Conservation (phyloP, 2,329 filamentous ascomycete genomes). For the Zasmidium cellare region DNA sequence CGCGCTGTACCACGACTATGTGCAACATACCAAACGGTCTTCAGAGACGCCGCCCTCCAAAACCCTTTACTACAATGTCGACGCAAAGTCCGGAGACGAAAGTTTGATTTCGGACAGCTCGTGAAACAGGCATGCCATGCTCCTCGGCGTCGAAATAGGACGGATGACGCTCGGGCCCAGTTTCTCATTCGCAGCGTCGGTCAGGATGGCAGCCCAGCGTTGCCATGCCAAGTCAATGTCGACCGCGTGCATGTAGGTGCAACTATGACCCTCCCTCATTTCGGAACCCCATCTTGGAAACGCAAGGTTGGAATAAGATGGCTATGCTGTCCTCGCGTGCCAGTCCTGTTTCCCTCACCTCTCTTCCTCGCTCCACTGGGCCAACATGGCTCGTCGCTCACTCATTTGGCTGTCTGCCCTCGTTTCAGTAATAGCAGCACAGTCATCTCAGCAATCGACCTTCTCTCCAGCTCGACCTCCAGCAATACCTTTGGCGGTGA, state of each 20-base stretch:
- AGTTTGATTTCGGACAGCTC: background rate
- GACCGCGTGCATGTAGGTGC: background rate
- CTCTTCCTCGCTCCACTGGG: slow-evolving; percentile 15
- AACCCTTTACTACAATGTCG: background rate
- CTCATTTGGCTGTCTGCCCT: slow-evolving; percentile 12
- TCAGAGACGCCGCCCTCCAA: background rate
- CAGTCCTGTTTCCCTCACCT: slow-evolving; percentile 11
- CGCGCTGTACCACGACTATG: background rate
- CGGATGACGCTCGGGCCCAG: background rate
- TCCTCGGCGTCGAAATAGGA: background rate
- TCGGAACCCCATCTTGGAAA: slow-evolving; percentile 2
- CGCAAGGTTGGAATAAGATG: background rate
- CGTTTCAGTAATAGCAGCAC: slow-evolving; percentile 19
- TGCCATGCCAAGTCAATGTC: slow-evolving; percentile 6
- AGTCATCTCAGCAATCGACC: slow-evolving; percentile 44
- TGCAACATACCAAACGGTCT: background rate
- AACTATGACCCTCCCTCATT: slow-evolving; percentile 6
- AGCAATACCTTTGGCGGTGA: slow-evolving; percentile 70
- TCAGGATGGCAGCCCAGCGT: background rate
- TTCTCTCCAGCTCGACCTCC: slow-evolving; percentile 67
- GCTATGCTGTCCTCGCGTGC: background rate
- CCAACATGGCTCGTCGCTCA: slow-evolving; percentile 5
- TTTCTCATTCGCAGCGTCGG: background rate
- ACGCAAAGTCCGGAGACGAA: background rate
- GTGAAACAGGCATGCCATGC: slow-evolving; percentile 5